Conservation (phyloP, 2,329 filamentous ascomycete genomes). For the Nannizziopsis barbatae region DNA sequence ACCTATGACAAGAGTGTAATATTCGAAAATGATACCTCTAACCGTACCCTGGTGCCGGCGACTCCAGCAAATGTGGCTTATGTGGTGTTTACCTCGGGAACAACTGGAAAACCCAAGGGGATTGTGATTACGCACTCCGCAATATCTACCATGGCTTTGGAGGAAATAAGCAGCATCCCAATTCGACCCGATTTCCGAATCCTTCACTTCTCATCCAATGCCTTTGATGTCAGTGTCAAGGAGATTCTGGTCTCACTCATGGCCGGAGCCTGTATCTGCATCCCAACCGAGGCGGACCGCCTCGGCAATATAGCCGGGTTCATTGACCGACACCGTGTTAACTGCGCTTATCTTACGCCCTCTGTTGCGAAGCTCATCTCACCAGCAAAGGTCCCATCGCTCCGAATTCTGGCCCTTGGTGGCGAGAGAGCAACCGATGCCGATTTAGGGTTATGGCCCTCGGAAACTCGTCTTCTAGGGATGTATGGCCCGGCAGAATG, state of each 20-base stretch:
- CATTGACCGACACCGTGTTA: constrained; percentile 32
- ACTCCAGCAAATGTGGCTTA: constrained; percentile 33
- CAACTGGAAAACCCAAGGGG: constrained; percentile 43
- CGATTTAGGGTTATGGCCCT: constrained; percentile 23
- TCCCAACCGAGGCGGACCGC: constrained; percentile 34
- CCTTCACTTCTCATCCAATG: constrained; percentile 35
- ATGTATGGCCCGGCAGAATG: constrained; percentile 20
- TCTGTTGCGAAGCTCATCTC: constrained; percentile 26
- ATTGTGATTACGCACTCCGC: constrained; percentile 47
- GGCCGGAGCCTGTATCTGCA: constrained; percentile 37
- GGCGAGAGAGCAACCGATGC: constrained; percentile 28
- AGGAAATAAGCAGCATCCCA: constrained; percentile 37
- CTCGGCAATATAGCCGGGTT: constrained; percentile 30
- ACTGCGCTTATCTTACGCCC: constrained; percentile 42
- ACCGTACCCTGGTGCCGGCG: background rate
- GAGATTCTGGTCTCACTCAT: constrained; percentile 25
- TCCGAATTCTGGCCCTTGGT: constrained; percentile 28
- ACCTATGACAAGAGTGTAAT: background rate
- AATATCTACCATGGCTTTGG: constrained; percentile 40
- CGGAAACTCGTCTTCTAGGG: constrained; percentile 10
- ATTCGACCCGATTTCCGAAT: constrained; percentile 32
- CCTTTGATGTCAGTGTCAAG: constrained; percentile 35
- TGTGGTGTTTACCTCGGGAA: constrained; percentile 45
- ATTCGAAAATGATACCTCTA: no score
- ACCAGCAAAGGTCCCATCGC: constrained; percentile 21